Base-by-base conservation (phyloP, 208 protist species). In the Endotrypanum monterogeii region DNA sequence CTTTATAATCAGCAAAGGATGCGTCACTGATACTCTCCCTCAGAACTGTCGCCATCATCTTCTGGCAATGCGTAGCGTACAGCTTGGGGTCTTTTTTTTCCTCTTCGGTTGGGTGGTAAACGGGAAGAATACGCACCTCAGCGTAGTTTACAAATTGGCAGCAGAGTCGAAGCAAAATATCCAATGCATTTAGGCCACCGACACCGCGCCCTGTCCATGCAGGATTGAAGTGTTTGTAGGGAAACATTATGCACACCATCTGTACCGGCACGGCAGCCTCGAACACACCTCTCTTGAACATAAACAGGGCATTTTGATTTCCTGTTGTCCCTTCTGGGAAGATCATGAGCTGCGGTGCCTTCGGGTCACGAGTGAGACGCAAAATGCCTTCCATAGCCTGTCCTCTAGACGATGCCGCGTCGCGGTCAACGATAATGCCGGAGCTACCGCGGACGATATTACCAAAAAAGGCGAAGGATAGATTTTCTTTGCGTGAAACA, bases 301-400 rank as follows among this genome's bases (percentile, higher is more conserved):
- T 67, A 67, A 95, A 96, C 14, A 97, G 83, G 8, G 85, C 79
- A 44, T 83, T 55, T 60, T 95, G 88, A 71, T 96, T 97, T 51
- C 71, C 77, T 37, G 88, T 94, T 1, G 93, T 96, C 52, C 95
- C 95, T 66, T 98, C 93, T 8, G 95, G 95, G 80, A 96, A 98
- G 48, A 98, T 83, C 73, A 97, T 83, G 28, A 95, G 73, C 76
- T 93, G 92, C 1, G 83, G 83, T 18, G 73, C 79, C 6, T 80
- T 68, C 1, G 82, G 83, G 71, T 93, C 76, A n/a, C 54, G 81
- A 5, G 89, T 86, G n/a, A 89, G 87, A n/a, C 58, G 67, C 20
- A 62, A 66, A 69, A 98, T 96, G 12, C 79, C 76, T 30, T 78
- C 57, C 37, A 88, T 77, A 41, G 90, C 88, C 67, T 83, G 63